Evolutionary conservation across 129 eudicot species (phyloP).

Genomic region (Lactuca sativa): DNA sequence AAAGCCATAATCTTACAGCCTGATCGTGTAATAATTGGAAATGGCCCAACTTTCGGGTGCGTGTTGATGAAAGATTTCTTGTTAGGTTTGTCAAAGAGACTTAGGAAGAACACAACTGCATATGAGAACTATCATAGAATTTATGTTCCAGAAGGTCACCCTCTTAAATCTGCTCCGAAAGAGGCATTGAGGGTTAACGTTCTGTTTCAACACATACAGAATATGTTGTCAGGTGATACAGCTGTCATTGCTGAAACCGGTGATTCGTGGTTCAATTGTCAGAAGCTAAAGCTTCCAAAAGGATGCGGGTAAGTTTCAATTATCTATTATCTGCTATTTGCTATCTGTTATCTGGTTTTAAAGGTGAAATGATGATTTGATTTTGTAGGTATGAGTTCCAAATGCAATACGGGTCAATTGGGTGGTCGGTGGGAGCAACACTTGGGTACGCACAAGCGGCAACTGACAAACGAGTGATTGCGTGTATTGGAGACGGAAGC

Average conservation of each 20-base stretch:
- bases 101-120: not conserved
- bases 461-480: slow-evolving; percentile 46
- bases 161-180: not conserved
- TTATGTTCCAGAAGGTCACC: not conserved
- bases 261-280: not conserved
- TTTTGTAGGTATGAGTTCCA: slow-evolving; percentile 50
- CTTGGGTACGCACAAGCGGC: slow-evolving; percentile 58
- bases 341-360: too few species aligned
- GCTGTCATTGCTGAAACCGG: not conserved
- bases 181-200: not conserved
- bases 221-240: not conserved
- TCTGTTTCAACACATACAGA: not conserved
- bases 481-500: slow-evolving; percentile 65
- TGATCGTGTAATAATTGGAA: not conserved
- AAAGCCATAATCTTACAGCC: not conserved
- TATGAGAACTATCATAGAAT: not conserved
- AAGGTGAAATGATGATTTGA: too few species aligned
- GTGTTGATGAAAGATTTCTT: not conserved
- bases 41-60: not conserved
- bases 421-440: slow-evolving; percentile 20
- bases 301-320: not conserved
- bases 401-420: slow-evolving; percentile 14
- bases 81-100: not conserved
- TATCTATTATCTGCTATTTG: not conserved
- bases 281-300: not conserved